Evolutionary conservation across 495 filamentous ascomycete genomes (phyloP).

Genomic region (Penicillium antarcticum): DNA sequence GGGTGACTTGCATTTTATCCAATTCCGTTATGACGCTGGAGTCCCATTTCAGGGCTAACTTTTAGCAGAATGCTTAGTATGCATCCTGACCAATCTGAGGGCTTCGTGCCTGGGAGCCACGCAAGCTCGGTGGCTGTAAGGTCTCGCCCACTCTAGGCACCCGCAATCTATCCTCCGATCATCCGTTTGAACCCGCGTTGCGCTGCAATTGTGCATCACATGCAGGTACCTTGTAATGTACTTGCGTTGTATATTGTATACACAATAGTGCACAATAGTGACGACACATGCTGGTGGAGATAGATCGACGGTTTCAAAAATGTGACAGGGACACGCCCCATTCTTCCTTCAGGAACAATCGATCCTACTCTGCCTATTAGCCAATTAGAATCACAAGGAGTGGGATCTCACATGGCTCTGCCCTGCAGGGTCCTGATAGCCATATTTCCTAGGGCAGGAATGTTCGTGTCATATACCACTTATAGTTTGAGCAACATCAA

Average conservation of each 20-base stretch:
- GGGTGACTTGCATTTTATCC: conserved; percentile 1
- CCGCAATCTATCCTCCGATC: conserved; percentile 4
- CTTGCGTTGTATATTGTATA: too few relatives aligned
- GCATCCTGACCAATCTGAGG: conserved; percentile 12
- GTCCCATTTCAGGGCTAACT: neutral
- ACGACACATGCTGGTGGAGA: conserved; percentile 1
- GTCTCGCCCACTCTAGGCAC: conserved; percentile 1
- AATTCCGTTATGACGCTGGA: conserved; percentile 24
- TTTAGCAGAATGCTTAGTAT: conserved; percentile 27
- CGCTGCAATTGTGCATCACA: conserved; percentile 1
- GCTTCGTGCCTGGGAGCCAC: conserved; percentile 4
- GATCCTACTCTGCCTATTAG: neutral
- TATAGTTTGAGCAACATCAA: neutral
- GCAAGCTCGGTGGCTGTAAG: conserved; percentile 27
- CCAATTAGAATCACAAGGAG: neutral
- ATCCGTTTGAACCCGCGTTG: neutral
- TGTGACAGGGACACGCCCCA: conserved; percentile 13
- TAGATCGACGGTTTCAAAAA: conserved; percentile 5
- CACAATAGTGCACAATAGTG: neutral
- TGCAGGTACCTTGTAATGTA: conserved; percentile 10
- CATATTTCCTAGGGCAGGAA: neutral
- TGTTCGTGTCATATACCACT: neutral
- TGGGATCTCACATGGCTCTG: neutral
- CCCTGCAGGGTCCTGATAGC: neutral
- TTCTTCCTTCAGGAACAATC: conserved; percentile 10